A percentile compares a stretch with the other conserved stretches of the same genome.
phyloP scores from a whole-genome alignment of 768 basidiomycete genomes.

The Naganishia vaughanmartiniae region DNA sequence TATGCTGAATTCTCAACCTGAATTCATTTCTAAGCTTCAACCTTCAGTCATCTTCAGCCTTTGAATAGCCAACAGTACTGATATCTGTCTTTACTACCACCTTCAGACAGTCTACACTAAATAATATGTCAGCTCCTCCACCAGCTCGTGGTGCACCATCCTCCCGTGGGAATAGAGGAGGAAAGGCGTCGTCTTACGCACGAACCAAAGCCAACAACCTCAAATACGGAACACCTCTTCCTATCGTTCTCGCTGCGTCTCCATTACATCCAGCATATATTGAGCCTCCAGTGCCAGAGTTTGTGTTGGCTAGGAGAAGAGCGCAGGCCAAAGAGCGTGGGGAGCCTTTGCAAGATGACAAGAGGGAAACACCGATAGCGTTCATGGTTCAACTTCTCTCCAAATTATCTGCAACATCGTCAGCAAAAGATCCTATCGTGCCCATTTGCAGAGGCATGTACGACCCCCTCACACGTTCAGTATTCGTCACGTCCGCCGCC shows the following conservation, averaged over 20 bases:
- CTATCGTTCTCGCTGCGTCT: constrained; percentile 40
- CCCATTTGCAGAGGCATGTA: constrained; percentile 75
- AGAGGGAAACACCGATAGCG: constrained; percentile 12
- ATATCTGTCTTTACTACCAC: neutral
- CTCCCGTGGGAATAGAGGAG: constrained; percentile 15
- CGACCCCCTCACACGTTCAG: constrained; percentile 75
- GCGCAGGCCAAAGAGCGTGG: constrained; percentile 10
- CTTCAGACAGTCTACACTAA: neutral
- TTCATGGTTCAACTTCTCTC: constrained; percentile 51
- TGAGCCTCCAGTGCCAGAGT: constrained; percentile 21
- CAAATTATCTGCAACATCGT: constrained; percentile 58
- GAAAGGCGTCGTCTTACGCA: constrained; percentile 16
- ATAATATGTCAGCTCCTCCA: neutral
- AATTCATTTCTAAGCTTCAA: neutral
- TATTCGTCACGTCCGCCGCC: constrained; percentile 70
- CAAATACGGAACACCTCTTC: constrained; percentile 47
- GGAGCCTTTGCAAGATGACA: neutral
- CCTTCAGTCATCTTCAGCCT: neutral
- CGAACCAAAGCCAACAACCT: constrained; percentile 34
- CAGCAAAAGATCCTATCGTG: constrained; percentile 63
- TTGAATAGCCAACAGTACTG: neutral
- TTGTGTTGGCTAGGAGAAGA: constrained; percentile 21
- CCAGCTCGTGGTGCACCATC: constrained; percentile 7
- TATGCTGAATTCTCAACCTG: neutral
- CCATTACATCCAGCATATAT: constrained; percentile 30